phyloP scores from a whole-genome alignment of 495 filamentous ascomycete genomes.

The Friedmanniomyces simplex region DNA sequence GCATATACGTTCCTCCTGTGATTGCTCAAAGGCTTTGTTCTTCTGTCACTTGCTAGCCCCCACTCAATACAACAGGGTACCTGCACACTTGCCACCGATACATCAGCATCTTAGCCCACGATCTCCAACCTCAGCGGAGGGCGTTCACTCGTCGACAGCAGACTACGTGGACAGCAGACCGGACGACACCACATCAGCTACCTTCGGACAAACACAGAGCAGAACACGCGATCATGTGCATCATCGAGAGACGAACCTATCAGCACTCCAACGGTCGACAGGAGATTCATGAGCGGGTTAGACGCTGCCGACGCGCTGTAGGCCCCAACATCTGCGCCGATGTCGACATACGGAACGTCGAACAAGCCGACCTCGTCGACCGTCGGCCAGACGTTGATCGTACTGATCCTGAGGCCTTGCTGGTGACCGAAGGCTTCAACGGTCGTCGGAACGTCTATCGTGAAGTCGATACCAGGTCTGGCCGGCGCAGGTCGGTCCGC shows the following conservation, averaged over 20 bases:
- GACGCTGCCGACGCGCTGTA: background rate
- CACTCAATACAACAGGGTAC: no score
- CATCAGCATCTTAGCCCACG: background rate
- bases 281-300: background rate
- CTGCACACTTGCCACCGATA: background rate
- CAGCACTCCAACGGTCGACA: background rate
- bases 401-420: background rate
- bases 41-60: background rate
- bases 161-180: background rate
- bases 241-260: conserved; percentile 11
- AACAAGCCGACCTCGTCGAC: conserved; percentile 3
- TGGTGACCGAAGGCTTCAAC: conserved; percentile 11
- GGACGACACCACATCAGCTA: background rate
- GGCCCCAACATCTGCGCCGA: conserved; percentile 2
- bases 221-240: conserved; percentile 2
- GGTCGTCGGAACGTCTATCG: conserved; percentile 7
- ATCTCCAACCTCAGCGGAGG: background rate
- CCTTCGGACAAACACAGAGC: background rate
- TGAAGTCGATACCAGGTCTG: conserved; percentile 1
- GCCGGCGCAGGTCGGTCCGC: conserved; percentile 4
- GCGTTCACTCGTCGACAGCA: background rate
- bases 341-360: background rate
- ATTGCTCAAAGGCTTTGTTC: background rate
- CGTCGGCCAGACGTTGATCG: background rate
- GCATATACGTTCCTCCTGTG: background rate